Conservation (phyloP, 441 rosid species). For the Jatropha multifida region DNA sequence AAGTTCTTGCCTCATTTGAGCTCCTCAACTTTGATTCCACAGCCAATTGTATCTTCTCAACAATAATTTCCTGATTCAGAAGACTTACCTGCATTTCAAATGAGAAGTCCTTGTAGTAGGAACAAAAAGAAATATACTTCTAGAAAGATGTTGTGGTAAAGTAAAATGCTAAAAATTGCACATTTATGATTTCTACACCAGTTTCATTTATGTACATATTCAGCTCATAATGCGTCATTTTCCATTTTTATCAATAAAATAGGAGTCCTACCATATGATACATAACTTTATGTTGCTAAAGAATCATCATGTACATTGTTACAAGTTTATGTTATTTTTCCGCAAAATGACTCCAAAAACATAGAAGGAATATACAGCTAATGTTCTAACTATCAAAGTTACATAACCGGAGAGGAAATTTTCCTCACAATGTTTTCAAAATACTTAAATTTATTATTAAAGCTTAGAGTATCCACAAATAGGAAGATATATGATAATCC, state of each 20-base stretch:
- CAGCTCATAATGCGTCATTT: not conserved
- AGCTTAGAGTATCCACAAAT: no score
- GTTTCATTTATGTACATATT: conserved; percentile 3
- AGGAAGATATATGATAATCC: no score
- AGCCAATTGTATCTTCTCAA: conserved; percentile 75
- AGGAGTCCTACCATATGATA: no score
- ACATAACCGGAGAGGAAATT: no score
- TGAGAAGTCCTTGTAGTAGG: not conserved
- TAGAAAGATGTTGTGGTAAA: not conserved
- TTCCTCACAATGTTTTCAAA: no score
- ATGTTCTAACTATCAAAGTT: no score
- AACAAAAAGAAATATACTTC: not conserved
- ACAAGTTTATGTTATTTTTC: not conserved
- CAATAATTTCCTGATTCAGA: conserved; percentile 79
- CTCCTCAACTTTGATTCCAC: conserved; percentile 71
- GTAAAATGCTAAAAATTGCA: not conserved
- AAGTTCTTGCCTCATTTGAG: conserved; percentile 67
- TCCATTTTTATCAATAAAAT: not conserved
- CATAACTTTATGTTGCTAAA: not conserved
- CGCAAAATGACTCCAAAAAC: not conserved
- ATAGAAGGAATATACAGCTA: not conserved
- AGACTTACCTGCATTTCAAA: conserved; percentile 76
- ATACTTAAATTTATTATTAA: no score
- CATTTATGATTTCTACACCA: not conserved
- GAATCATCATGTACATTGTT: not conserved